phyloP scores from a whole-genome alignment of 2,329 filamentous ascomycete species.

The Plenodomus tracheiphilus region DNA sequence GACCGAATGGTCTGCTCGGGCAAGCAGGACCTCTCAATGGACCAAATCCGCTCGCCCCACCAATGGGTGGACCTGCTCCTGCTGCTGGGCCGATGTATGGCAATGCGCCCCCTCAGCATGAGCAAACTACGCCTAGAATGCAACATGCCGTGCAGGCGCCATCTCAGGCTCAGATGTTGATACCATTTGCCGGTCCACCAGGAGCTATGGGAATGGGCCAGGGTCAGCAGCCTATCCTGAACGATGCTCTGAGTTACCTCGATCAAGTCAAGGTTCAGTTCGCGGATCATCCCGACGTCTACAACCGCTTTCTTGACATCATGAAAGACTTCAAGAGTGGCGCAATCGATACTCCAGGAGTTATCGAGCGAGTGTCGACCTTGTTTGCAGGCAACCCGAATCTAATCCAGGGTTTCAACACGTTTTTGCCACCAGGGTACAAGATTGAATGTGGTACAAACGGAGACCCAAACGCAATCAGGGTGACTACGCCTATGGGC shows the following conservation, averaged over 20 bases:
- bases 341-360: slow-evolving; percentile 96
- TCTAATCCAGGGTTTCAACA: slow-evolving; percentile 97
- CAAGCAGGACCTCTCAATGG: slow-evolving; percentile 58
- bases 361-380: slow-evolving; percentile 94
- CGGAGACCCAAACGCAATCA: slow-evolving; percentile 92
- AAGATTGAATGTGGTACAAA: slow-evolving; percentile 93
- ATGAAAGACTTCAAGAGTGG: slow-evolving; percentile 99
- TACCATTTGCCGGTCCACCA: slow-evolving; percentile 49
- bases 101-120: slow-evolving; percentile 66
- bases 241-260: slow-evolving; percentile 89
- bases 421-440: slow-evolving; percentile 93
- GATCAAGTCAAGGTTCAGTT: slow-evolving; percentile 99
- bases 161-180: slow-evolving; percentile 57
- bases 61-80: slow-evolving; percentile 60
- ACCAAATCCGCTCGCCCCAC: slow-evolving; percentile 52
- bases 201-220: slow-evolving; percentile 67
- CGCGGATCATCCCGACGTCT: slow-evolving; percentile 93
- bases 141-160: slow-evolving; percentile 64
- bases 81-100: slow-evolving; percentile 70
- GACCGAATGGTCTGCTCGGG: slow-evolving; percentile 80
- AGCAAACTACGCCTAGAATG: slow-evolving; percentile 57
- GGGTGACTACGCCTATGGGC: slow-evolving; percentile 97
- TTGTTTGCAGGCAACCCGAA: slow-evolving; percentile 95
- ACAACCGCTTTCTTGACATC: slow-evolving; percentile 94
- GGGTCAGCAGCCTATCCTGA: slow-evolving; percentile 82